Base-by-base conservation (phyloP, 257 asterid genomes). In the Solanum rostratum region DNA sequence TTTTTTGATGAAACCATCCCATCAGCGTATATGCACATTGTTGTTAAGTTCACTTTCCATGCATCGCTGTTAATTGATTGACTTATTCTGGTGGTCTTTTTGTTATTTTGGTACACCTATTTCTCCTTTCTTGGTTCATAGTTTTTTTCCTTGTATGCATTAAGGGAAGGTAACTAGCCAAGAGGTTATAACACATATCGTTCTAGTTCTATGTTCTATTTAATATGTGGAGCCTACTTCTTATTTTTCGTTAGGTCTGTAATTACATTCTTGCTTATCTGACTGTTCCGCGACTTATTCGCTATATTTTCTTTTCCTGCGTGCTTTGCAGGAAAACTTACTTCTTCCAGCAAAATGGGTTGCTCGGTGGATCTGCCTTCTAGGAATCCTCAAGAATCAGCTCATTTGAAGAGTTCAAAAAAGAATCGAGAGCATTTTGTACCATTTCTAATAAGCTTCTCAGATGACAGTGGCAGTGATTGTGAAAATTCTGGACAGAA, bases 381-480 rank as follows among this genome's bases (percentile, higher is more conserved):
- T 33, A 84, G 85, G 73, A 33, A 85, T 24, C 49, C 73, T 88
- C 82, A 45, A 49, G 90, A 85, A 79, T 83, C 81, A 71, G 80
- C 30, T 81, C 85, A 79, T 41, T 87, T 24, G 46, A 88, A 86
- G 85, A 85, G 78, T 81, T 73, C 73, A 63, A 91, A 89, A 52
- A 90, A 85, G 88, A 89, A 65, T 59, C 85, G 89, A 62, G 91
- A 84, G 63, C 82, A 87, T 14, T 90, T 90, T 85, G 91, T 90
- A 59, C 93, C 93, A 49, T 90, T 90, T 86, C 81, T 90, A 29
- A 90, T 90, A 81, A 88, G 93, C 83, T 90, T 90, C 85, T 90
- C 92, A 46, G 93, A 90, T 82, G 93, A 90, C 53, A 88, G 88
- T 62, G 91, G 91, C 53, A 87, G 91, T 73, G 90, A 89, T 85